A percentile compares a stretch with the other conserved stretches of the same genome.
phyloP scores from a whole-genome alignment of 192 early-diverging fungal species.

The Linderina pennispora region DNA sequence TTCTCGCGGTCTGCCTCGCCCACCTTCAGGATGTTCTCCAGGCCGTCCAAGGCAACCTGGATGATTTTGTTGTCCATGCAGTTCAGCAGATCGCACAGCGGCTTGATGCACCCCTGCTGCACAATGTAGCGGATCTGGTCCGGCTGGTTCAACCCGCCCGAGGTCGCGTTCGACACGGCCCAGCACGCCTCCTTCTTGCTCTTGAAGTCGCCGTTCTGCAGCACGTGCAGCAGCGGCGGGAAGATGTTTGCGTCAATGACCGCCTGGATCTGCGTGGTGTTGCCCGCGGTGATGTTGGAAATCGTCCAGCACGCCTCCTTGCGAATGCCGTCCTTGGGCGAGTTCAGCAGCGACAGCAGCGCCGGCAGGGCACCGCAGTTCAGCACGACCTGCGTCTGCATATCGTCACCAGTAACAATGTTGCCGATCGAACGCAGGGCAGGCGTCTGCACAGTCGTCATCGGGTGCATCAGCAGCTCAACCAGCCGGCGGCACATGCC shows the following conservation, averaged over 20 bases:
- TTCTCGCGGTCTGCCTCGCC: slow-evolving; percentile 78
- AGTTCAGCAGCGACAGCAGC: slow-evolving; percentile 74
- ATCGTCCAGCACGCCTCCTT: slow-evolving; percentile 99
- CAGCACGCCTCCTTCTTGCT: slow-evolving; percentile 99
- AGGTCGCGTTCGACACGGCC: slow-evolving; percentile 98
- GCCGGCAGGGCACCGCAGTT: slow-evolving; percentile 82
- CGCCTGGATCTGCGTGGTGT: slow-evolving; percentile 85
- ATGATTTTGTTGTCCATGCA: slow-evolving; percentile 95
- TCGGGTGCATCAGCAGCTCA: slow-evolving; percentile 85
- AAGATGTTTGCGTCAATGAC: slow-evolving; percentile 95
- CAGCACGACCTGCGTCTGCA: slow-evolving; percentile 93
- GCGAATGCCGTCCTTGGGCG: slow-evolving; percentile 90
- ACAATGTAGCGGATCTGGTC: slow-evolving; percentile 95
- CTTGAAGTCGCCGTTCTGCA: slow-evolving; percentile 91
- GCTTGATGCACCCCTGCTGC: slow-evolving; percentile 86
- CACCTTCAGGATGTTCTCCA: slow-evolving; percentile 97
- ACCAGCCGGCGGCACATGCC: slow-evolving; percentile 92
- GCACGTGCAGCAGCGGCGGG: slow-evolving; percentile 82
- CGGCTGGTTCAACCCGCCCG: slow-evolving; percentile 84
- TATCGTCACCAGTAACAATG: slow-evolving; percentile 98
- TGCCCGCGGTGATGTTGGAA: slow-evolving; percentile 98
- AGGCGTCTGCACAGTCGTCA: slow-evolving; percentile 90
- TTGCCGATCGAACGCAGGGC: slow-evolving; percentile 96
- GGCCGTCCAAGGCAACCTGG: slow-evolving; percentile 92
- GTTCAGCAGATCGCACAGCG: slow-evolving; percentile 87